These are phyloP conservation scores for Amaranthus cruentus DNA, from an alignment of 148 eudicot genomes.

Conservation along the genomic window DNA sequence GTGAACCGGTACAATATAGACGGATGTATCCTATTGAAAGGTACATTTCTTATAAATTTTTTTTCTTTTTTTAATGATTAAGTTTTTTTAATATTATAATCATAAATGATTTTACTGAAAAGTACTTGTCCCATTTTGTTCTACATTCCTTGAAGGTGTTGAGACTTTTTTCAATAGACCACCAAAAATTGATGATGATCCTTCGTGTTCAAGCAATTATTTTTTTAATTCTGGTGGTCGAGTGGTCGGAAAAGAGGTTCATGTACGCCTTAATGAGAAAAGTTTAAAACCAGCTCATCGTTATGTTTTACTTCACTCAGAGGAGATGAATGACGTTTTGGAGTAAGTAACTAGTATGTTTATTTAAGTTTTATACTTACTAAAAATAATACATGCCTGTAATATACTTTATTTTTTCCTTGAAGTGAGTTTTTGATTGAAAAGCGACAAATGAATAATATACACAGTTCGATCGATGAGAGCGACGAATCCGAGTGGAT, in stretches of 20 bases:
- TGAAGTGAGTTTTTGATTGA: background rate
- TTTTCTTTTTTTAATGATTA: too few relatives aligned
- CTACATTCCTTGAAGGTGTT: constrained; percentile 6
- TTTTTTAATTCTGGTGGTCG: constrained; percentile 3
- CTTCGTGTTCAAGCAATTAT: background rate
- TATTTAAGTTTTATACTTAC: background rate
- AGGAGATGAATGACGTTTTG: background rate
- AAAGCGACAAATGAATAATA: background rate
- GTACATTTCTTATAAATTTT: background rate
- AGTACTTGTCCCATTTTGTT: background rate
- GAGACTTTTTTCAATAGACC: background rate
- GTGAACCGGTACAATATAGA: constrained; percentile 5
- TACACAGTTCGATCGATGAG: background rate
- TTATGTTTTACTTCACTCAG: constrained; percentile 16
- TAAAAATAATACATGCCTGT: background rate
- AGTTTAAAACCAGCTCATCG: constrained; percentile 9
- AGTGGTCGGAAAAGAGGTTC: background rate
- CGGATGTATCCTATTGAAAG: constrained; percentile 23
- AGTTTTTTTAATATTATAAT: too few relatives aligned
- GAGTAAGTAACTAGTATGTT: background rate
- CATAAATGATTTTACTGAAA: too few relatives aligned
- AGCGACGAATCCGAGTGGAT: background rate
- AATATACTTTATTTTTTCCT: background rate
- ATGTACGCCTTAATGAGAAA: background rate
- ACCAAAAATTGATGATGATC: background rate